Evolutionary conservation across 192 early-diverging fungal species (phyloP), one percentile per base, ranked within the genome.

Genomic region (Coemansia aciculifera): DNA sequence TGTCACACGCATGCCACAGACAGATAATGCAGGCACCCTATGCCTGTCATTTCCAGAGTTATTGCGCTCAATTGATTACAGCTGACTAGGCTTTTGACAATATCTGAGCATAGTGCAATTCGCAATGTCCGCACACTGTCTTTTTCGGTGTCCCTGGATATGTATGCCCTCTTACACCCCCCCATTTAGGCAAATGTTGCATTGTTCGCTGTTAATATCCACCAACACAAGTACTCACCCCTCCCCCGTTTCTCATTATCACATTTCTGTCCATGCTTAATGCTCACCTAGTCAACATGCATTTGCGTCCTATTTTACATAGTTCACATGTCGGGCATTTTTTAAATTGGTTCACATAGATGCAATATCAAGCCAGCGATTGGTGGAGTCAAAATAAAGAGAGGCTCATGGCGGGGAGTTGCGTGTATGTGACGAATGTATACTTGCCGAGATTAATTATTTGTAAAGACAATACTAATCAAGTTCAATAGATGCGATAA

Each of bases 241-340:
- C 46, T 5, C 46, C 46, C 43, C 46, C 19, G 9, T 48, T 48
- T 48, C 46, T 48, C 46, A 21, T 48, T 48, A 48, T 48, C 23
- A 48, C 8, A 48, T 48, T 52, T 29, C 51, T 24, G 27, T 29
- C 54, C 12, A n/a, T 57, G 54, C 54, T 34, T 57, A 34, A 57
- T 57, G 31, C 31, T 5, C 29, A 57, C 21, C 31, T 54, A 57
- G 46, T 49, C 46, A 49, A 49, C 46, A 21, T 49, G 46, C 46
- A 49, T 49, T 49, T 42, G 13, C 4, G 19, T 49, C 8, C n/a
- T 49, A 36, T 49, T 49, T 9, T 49, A 49, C 46, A 6, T 21
- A 49, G 46, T 21, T 49, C 19, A 49, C 46, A 54, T 54, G 51
- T 54, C 51, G 54, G 54, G 54, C 54, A 57, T 57, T 57, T 57